Conservation (phyloP, 2,329 filamentous ascomycete genomes). For the Fusarium globosum region DNA sequence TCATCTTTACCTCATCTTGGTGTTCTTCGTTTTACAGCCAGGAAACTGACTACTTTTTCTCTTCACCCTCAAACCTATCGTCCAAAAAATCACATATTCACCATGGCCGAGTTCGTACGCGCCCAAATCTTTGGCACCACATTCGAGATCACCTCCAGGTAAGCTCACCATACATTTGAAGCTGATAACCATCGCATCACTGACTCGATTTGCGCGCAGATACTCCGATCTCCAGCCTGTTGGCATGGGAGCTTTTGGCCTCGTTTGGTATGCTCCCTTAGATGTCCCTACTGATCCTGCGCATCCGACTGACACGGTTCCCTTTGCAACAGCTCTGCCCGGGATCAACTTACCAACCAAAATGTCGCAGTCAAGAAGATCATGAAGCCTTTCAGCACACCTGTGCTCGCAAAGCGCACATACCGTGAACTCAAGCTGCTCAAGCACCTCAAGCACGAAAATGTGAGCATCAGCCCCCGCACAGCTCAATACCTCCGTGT, state of each 20-base stretch:
- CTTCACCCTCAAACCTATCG: slow-evolving; percentile 8
- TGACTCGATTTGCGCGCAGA: slow-evolving; percentile 59
- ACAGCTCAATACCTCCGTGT: slow-evolving; percentile 1
- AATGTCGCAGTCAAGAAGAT: slow-evolving; percentile 99
- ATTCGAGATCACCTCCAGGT: slow-evolving; percentile 99
- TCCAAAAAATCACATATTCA: slow-evolving; percentile 51
- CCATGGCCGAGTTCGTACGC: slow-evolving; percentile 98
- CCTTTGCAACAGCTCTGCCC: slow-evolving; percentile 77
- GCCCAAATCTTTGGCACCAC: slow-evolving; percentile 99
- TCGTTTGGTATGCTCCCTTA: slow-evolving; percentile 81
- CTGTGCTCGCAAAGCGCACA: slow-evolving; percentile 95
- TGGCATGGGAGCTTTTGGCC: slow-evolving; percentile 98
- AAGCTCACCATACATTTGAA: slow-evolving; percentile 43
- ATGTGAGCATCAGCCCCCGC: slow-evolving; percentile 66
- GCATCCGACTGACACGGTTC: slow-evolving; percentile 10
- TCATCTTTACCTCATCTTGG: slow-evolving; percentile 23
- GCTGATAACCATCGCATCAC: slow-evolving; percentile 2
- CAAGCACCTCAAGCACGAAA: slow-evolving; percentile 97
- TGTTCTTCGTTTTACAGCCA: slow-evolving; percentile 27
- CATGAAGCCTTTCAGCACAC: slow-evolving; percentile 99
- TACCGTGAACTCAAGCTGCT: slow-evolving; percentile 97
- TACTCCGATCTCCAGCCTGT: slow-evolving; percentile 98
- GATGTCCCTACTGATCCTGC: slow-evolving; percentile 12
- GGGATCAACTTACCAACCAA: slow-evolving; percentile 96
- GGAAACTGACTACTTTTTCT: slow-evolving; percentile 27